Conservation (phyloP, 2,329 filamentous ascomycete species). For the Pestalotiopsis sp. region DNA sequence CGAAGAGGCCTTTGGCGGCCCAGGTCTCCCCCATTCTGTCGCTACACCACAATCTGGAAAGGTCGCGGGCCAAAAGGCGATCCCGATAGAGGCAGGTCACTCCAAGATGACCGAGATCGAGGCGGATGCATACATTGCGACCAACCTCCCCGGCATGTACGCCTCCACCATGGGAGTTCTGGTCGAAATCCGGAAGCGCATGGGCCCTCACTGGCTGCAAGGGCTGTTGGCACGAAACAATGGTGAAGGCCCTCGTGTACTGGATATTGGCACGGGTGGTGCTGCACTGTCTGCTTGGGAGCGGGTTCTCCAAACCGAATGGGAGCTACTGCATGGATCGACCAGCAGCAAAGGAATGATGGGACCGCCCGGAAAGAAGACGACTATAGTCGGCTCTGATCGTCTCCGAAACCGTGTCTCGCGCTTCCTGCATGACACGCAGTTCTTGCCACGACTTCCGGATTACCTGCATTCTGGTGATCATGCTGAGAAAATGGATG, state of each 20-base stretch:
- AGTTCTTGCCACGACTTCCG: conserved; percentile 88
- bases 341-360: conserved; percentile 44
- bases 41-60: conserved; percentile 63
- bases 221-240: conserved; percentile 63
- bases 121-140: conserved; percentile 72
- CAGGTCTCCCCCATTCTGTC: conserved; percentile 75
- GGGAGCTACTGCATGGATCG: conserved; percentile 66
- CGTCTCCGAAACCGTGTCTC: conserved; percentile 76
- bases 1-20: conserved; percentile 75
- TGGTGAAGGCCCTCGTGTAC: conserved; percentile 60
- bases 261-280: conserved; percentile 77
- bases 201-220: conserved; percentile 73
- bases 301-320: conserved; percentile 80
- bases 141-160: conserved; percentile 72
- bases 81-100: conserved; percentile 66
- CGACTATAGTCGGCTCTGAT: conserved; percentile 78
- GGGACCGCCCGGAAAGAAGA: conserved; percentile 70
- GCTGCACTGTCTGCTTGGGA: conserved; percentile 77
- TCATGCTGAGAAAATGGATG: conserved; percentile 62
- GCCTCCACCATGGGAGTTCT: conserved; percentile 68
- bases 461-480: conserved; percentile 75
- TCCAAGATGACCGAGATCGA: conserved; percentile 74
- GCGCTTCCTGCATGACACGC: conserved; percentile 81
- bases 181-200: conserved; percentile 73
- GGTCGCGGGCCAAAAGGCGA: conserved; percentile 63